Evolutionary conservation across 1,284 basidiomycete species (phyloP).

Genomic region (Cerrena zonata): DNA sequence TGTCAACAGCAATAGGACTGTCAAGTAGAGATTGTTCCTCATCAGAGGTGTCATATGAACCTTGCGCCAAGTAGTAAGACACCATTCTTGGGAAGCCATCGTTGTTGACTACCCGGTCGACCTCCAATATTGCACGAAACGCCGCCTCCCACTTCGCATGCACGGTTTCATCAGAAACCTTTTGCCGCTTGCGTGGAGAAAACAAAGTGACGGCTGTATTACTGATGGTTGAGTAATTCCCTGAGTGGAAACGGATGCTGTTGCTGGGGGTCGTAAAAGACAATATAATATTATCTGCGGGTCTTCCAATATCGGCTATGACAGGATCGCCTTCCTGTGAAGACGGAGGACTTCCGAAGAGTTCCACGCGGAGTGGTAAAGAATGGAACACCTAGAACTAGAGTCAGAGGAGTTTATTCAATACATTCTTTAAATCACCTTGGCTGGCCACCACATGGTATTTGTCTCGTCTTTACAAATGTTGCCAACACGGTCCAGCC

Average conservation of each 20-base stretch:
- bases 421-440: conserved; percentile 26
- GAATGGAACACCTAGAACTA: conserved; percentile 6
- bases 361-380: conserved; percentile 17
- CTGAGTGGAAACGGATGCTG: conserved; percentile 25
- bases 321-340: background rate
- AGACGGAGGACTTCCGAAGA: conserved; percentile 21
- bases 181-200: conserved; percentile 26
- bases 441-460: conserved; percentile 35
- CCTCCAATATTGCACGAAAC: conserved; percentile 26
- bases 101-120: conserved; percentile 22
- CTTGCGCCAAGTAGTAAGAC: conserved; percentile 16
- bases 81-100: conserved; percentile 26
- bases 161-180: conserved; percentile 18
- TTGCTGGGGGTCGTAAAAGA: conserved; percentile 21
- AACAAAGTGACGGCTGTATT: background rate
- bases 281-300: conserved; percentile 20
- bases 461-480: conserved; percentile 17
- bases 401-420: too few relatives aligned
- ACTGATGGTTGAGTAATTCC: conserved; percentile 17
- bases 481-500: conserved; percentile 23
- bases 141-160: conserved; percentile 28
- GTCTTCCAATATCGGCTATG: conserved; percentile 11
- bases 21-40: background rate
- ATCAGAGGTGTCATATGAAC: conserved; percentile 6
- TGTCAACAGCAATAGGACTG: background rate